Conservation (phyloP, 257 asterid species). For the Mentha longifolia region DNA sequence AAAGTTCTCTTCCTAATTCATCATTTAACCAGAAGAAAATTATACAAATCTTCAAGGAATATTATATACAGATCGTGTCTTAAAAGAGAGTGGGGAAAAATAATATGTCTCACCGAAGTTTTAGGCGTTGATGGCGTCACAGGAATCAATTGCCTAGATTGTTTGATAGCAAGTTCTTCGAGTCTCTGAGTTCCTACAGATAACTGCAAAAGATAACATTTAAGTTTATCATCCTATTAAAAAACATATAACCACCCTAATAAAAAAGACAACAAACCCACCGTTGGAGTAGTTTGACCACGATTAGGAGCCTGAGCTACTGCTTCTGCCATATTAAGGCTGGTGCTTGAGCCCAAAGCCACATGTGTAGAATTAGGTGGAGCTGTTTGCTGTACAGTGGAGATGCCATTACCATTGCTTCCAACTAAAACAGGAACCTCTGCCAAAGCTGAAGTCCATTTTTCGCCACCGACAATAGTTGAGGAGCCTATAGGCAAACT, state of each 20-base stretch:
- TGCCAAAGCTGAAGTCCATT: constrained; percentile 87
- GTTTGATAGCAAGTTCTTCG: constrained; percentile 81
- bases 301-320: constrained; percentile 69
- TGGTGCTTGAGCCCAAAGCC: constrained; percentile 41
- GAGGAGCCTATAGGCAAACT: constrained; percentile 56
- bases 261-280: constrained; percentile 33
- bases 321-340: constrained; percentile 83
- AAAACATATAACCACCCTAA: constrained; percentile 14
- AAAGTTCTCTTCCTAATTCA: not conserved
- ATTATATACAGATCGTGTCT: not conserved
- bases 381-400: constrained; percentile 48
- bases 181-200: constrained; percentile 67
- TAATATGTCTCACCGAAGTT: constrained; percentile 50
- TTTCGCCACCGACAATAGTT: constrained; percentile 52
- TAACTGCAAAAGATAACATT: constrained; percentile 44
- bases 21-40: constrained; percentile 15
- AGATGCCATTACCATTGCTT: constrained; percentile 44
- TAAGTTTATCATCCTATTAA: constrained; percentile 20
- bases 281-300: constrained; percentile 61
- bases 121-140: constrained; percentile 70
- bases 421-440: constrained; percentile 60
- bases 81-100: constrained; percentile 6
- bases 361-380: constrained; percentile 42
- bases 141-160: constrained; percentile 81
- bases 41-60: not conserved